phyloP scores from a whole-genome alignment of 257 asterid genomes.

The Petunia axillaris region DNA sequence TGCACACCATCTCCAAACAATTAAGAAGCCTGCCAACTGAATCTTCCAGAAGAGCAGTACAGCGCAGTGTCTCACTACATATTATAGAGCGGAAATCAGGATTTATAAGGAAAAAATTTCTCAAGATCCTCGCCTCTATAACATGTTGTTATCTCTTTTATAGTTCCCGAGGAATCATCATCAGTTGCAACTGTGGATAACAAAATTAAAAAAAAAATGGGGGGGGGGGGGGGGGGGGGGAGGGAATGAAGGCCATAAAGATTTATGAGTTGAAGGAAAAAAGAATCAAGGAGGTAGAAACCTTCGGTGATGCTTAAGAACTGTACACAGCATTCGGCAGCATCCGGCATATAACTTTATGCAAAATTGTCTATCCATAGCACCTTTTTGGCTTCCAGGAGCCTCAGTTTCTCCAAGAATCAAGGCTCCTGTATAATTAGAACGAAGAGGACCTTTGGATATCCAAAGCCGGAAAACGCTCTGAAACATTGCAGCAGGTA shows the following conservation, averaged over 20 bases:
- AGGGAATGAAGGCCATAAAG: neutral
- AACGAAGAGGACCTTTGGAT: constrained; percentile 36
- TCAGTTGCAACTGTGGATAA: neutral
- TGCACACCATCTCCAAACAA: constrained; percentile 69
- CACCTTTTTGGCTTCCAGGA: constrained; percentile 28
- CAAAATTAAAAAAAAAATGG: neutral
- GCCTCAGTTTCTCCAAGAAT: constrained; percentile 26
- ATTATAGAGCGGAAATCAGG: constrained; percentile 17
- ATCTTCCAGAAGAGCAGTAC: constrained; percentile 74
- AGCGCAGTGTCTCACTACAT: constrained; percentile 63
- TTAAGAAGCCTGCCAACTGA: constrained; percentile 77
- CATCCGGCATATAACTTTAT: constrained; percentile 73
- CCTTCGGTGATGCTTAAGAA: constrained; percentile 83
- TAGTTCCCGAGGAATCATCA: neutral
- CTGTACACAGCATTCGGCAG: constrained; percentile 72
- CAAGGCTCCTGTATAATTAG: constrained; percentile 19
- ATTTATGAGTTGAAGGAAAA: constrained; percentile 20
- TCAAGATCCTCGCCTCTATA: constrained; percentile 4
- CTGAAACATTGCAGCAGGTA: constrained; percentile 80
- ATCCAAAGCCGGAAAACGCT: constrained; percentile 57
- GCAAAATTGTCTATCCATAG: constrained; percentile 53
- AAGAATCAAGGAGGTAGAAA: constrained; percentile 33
- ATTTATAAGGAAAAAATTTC: neutral
- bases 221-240: neutral
- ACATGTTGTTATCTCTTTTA: neutral